Percentiles rank a stretch among this genome's conserved stretches.
Evolutionary conservation across 1,139 yeast species (phyloP).

Genomic region (Candida pseudoviswanathii): DNA sequence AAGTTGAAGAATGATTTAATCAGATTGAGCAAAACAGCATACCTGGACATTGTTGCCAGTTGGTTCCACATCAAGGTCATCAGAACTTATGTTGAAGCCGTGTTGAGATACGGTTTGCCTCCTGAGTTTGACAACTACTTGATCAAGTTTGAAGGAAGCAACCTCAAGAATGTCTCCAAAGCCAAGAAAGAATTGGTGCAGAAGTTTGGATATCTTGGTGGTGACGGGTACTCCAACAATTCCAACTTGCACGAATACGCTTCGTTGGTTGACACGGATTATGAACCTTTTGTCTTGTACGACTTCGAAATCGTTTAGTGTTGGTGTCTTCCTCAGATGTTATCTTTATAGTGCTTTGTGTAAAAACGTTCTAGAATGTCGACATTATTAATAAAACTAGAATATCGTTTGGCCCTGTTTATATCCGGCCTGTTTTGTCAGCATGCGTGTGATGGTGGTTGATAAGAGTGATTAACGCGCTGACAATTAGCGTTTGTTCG

Average conservation of each 20-base stretch:
- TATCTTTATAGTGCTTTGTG: background rate
- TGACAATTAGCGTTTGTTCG: too few species aligned
- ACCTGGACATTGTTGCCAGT: conserved; percentile 76
- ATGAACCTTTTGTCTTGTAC: conserved; percentile 92
- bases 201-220: conserved; percentile 88
- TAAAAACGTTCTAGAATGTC: conserved; percentile 1
- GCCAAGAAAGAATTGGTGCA: conserved; percentile 69
- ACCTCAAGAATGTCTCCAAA: conserved; percentile 49
- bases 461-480: too few species aligned
- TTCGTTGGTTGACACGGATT: conserved; percentile 88
- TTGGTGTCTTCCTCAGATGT: background rate
- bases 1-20: conserved; percentile 76
- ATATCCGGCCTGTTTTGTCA: too few species aligned
- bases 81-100: conserved; percentile 61
- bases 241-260: conserved; percentile 81
- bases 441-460: too few species aligned
- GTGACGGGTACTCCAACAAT: conserved; percentile 76
- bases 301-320: conserved; percentile 42
- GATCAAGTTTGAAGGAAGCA: conserved; percentile 41
- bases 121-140: conserved; percentile 80
- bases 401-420: too few species aligned
- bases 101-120: conserved; percentile 93
- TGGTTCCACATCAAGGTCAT: conserved; percentile 86
- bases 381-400: background rate
- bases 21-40: conserved; percentile 84